Conservation (phyloP, 148 eudicot genomes). For the Rhododendron molle region DNA sequence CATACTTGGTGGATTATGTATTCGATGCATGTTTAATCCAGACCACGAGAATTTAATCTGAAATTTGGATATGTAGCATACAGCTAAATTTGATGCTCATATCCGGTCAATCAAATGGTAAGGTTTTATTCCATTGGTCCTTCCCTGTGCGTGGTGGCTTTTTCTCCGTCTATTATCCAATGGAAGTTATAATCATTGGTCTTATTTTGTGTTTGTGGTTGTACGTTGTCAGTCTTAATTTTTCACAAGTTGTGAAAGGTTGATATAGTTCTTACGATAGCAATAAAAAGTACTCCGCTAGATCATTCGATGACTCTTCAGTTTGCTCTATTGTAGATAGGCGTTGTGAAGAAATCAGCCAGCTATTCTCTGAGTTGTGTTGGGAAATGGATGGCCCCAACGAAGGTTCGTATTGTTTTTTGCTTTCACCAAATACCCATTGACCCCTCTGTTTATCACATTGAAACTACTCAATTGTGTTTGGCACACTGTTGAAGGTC, state of each 20-base stretch:
- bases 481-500: neutral
- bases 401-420: slow-evolving; percentile 37
- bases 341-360: slow-evolving; percentile 63
- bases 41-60: too few species aligned
- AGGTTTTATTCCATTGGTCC: too few species aligned
- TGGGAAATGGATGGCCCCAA: slow-evolving; percentile 71
- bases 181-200: neutral
- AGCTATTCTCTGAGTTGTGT: slow-evolving; percentile 42
- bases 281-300: neutral
- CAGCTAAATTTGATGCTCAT: too few species aligned
- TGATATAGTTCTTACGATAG: neutral
- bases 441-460: neutral
- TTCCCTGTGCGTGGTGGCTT: too few species aligned
- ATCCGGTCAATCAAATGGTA: too few species aligned
- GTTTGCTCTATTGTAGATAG: slow-evolving; percentile 40
- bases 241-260: neutral
- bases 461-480: neutral
- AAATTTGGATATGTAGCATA: too few species aligned
- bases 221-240: neutral
- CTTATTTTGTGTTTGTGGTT: neutral
- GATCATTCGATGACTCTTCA: neutral
- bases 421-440: neutral
- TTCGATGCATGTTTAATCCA: too few species aligned
- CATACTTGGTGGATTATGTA: too few species aligned
- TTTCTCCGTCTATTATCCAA: too few species aligned